Evolutionary conservation across 495 filamentous ascomycete species (phyloP).

Genomic region (Neurospora tetrasperma): DNA sequence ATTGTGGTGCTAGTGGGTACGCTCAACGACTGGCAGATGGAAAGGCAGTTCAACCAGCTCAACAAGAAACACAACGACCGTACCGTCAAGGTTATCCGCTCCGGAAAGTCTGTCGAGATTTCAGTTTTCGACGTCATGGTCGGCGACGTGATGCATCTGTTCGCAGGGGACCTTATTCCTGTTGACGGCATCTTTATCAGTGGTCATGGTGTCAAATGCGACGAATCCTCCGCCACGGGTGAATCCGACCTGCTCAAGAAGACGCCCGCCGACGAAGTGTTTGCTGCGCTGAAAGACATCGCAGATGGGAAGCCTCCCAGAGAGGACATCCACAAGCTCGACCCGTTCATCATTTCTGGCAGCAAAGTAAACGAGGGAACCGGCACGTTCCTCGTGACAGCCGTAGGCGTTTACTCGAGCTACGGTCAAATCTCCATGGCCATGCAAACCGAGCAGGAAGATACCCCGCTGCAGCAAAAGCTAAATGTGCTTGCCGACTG

Average conservation of each 20-base stretch:
- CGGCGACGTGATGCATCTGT: conserved; percentile 63
- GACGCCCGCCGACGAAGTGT: conserved; percentile 64
- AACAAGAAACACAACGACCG: conserved; percentile 75
- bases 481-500: conserved; percentile 79
- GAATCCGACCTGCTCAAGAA: conserved; percentile 78
- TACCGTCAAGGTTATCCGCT: conserved; percentile 67
- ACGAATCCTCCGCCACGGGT: conserved; percentile 75
- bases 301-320: conserved; percentile 25
- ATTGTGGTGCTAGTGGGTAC: conserved; percentile 69
- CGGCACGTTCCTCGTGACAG: conserved; percentile 77
- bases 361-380: conserved; percentile 87
- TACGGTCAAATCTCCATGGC: conserved; percentile 94
- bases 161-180: conserved; percentile 63
- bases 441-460: conserved; percentile 76
- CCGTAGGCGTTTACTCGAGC: conserved; percentile 73
- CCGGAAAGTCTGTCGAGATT: conserved; percentile 60
- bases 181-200: conserved; percentile 65
- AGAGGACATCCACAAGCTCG: conserved; percentile 63
- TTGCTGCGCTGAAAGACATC: conserved; percentile 55
- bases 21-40: conserved; percentile 71
- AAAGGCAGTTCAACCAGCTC: conserved; percentile 68
- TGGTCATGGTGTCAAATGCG: conserved; percentile 67
- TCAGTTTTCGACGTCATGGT: conserved; percentile 64
- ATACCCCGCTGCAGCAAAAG: conserved; percentile 86
- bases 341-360: conserved; percentile 91